Base-by-base conservation (phyloP, 1,139 yeast species). In the Suzukiozyma palmioleophila region DNA sequence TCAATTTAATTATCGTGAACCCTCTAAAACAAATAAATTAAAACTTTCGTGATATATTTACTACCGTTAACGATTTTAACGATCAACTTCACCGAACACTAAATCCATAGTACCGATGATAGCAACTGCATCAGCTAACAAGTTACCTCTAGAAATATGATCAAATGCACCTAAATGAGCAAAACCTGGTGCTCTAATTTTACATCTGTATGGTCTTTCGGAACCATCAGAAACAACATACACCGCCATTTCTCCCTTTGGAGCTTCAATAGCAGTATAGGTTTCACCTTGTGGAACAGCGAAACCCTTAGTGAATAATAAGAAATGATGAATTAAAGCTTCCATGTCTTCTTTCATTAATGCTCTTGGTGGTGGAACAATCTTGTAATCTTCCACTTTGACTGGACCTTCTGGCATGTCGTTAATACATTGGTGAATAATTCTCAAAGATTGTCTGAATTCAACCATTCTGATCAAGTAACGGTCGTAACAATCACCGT, bases 161-260 rank as follows among this genome's bases (percentile, higher is more conserved):
- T 87, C 96, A 53, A 86, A 84, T 22, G 92, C 95, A 52, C 85
- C 94, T 61, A 87, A 73, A 64, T 85, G 94, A 31, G 95, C 90
- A 61, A 87, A 87, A 37, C 96, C 96, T 39, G 96, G 96, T 15
- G 95, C 90, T 69, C 96, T 81, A 56, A 87, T 87, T 73, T 86
- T 87, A 73, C 95, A 86, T 69, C 90, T 79, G 70, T 87, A 87
- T 32, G 96, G 96, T 65, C 95, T 79, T 69, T 87, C 96, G 43
- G 84, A 69, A 41, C 96, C 96, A 63, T 87, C 96, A 49, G 90
- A 80, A 43, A 87, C 95, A 40, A 87, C 84, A 57, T 83, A 87
- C 42, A 86, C 95, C 45, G 85, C 96, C 95, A 87, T 85, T 67
- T 87, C 96, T 58, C 96, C 96, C 78, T 87, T 87, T 61, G 96